Conservation (phyloP, 768 basidiomycete species). For the Kwoniella sp. region DNA sequence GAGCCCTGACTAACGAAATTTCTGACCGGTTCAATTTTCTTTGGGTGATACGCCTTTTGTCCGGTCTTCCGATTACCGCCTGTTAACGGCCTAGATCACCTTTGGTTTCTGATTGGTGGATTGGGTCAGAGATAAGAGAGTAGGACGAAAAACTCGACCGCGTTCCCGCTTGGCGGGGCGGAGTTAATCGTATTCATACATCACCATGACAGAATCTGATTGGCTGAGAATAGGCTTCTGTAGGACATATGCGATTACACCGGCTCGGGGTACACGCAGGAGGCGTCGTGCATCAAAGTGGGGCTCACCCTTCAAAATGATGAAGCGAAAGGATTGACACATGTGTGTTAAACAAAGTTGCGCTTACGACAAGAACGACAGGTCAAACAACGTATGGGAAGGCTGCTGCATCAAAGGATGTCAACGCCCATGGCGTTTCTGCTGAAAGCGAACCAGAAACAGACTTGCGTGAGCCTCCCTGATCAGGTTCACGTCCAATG, state of each 20-base stretch:
- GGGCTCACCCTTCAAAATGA: not conserved
- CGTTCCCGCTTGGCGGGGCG: not conserved
- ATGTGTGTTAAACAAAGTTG: not conserved
- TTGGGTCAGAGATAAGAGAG: not conserved
- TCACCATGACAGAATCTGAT: not conserved
- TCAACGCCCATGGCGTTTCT: not conserved
- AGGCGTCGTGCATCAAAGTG: not conserved
- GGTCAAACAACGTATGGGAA: not conserved
- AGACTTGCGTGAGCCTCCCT: too few species aligned
- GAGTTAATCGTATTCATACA: not conserved
- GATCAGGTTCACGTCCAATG: too few species aligned
- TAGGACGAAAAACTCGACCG: not conserved
- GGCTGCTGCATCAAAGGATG: not conserved
- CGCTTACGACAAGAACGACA: not conserved
- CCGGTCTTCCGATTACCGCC: conserved; percentile 1
- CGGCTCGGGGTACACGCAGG: not conserved
- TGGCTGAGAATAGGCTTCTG: not conserved
- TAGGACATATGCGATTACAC: not conserved
- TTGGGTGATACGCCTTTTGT: not conserved
- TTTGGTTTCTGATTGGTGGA: not conserved
- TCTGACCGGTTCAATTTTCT: not conserved
- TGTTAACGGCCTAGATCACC: not conserved
- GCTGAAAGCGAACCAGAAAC: not conserved
- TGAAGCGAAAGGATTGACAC: not conserved
- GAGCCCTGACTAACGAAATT: not conserved